Conservation (phyloP, 164 flowering plant species). For the Brasenia schreberi region DNA sequence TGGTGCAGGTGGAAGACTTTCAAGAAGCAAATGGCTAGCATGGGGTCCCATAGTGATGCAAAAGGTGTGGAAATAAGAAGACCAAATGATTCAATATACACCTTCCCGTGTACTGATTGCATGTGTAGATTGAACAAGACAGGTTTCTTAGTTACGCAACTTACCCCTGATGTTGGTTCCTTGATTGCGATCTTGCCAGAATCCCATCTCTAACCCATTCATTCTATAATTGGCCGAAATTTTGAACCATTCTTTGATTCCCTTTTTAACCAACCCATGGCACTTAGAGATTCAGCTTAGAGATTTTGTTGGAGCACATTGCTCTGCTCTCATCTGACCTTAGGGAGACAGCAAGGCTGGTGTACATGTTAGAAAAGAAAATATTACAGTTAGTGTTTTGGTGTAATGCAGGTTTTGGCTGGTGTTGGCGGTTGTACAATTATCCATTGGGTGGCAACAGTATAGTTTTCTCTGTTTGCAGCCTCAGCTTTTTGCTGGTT, state of each 20-base stretch:
- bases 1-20: slow-evolving; percentile 76
- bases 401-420: background rate
- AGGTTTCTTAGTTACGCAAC: slow-evolving; percentile 9
- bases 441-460: background rate
- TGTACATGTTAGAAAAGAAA: slow-evolving; percentile 1
- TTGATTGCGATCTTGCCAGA: background rate
- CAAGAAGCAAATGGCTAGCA: slow-evolving; percentile 71
- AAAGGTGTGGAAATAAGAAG: slow-evolving; percentile 77
- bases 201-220: background rate
- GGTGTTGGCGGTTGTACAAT: background rate
- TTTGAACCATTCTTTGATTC: background rate
- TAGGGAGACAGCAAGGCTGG: background rate
- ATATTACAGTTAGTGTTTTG: background rate
- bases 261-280: background rate
- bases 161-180: background rate
- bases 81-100: slow-evolving; percentile 69
- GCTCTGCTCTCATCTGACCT: background rate
- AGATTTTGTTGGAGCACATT: slow-evolving; percentile 1
- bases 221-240: background rate
- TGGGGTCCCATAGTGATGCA: slow-evolving; percentile 75
- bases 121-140: slow-evolving; percentile 62
- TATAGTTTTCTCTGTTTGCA: background rate
- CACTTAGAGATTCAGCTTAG: background rate
- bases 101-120: slow-evolving; percentile 91
- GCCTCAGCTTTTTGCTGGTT: slow-evolving; percentile 1